phyloP scores from a whole-genome alignment of 768 basidiomycete genomes.

The Rhizopogon vinicolor region DNA sequence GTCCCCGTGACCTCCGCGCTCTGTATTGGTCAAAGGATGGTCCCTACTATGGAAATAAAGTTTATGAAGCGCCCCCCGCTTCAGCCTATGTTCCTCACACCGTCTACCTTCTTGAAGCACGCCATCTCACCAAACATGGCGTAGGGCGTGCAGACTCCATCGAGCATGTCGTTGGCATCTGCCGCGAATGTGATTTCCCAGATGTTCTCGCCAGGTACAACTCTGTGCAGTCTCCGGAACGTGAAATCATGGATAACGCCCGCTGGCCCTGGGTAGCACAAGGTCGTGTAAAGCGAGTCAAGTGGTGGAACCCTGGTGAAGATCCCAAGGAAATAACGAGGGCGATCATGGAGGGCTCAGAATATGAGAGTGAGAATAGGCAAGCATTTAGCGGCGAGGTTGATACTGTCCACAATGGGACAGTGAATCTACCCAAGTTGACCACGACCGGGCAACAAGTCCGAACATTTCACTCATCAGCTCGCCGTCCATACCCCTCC shows the following conservation, averaged over 20 bases:
- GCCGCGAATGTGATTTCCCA: slow-evolving; percentile 28
- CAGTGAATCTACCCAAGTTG: background rate
- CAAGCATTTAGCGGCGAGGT: background rate
- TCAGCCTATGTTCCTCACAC: slow-evolving; percentile 35
- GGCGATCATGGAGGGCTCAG: slow-evolving; percentile 3
- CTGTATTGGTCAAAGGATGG: slow-evolving; percentile 34
- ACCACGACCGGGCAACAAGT: slow-evolving; percentile 6
- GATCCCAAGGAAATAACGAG: slow-evolving; percentile 14
- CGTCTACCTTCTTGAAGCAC: slow-evolving; percentile 33
- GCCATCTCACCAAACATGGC: slow-evolving; percentile 25
- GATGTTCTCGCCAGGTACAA: slow-evolving; percentile 28
- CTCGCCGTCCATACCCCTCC: slow-evolving; percentile 11
- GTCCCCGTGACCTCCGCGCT: slow-evolving; percentile 31
- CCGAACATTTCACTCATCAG: slow-evolving; percentile 22
- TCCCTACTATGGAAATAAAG: slow-evolving; percentile 19
- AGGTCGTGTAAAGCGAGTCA: slow-evolving; percentile 9
- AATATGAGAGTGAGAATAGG: background rate
- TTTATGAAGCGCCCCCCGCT: slow-evolving; percentile 25
- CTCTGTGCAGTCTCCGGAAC: slow-evolving; percentile 9
- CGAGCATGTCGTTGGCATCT: slow-evolving; percentile 30
- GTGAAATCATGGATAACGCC: slow-evolving; percentile 34
- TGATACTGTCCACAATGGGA: background rate
- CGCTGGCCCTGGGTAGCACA: slow-evolving; percentile 28
- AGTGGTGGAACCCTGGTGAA: slow-evolving; percentile 26
- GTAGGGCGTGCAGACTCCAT: slow-evolving; percentile 25